Evolutionary conservation across 2,329 filamentous ascomycete species (phyloP).

Genomic region (Cercospora citrullina): DNA sequence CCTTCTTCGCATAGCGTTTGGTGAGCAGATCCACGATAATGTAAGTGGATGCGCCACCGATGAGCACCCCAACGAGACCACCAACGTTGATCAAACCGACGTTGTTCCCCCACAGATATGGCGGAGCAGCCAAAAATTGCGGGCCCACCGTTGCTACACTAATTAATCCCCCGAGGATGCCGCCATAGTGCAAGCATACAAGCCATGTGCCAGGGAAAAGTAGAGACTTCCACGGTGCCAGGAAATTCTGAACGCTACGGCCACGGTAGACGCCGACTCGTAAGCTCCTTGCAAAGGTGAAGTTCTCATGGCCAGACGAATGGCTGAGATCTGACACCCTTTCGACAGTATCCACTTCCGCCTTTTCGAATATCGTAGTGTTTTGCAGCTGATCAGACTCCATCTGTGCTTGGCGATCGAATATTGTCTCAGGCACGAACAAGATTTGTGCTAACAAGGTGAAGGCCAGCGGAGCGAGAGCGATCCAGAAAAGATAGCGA

Average conservation of each 20-base stretch:
- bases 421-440: constrained; percentile 45
- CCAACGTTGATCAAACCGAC: constrained; percentile 44
- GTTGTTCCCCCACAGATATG: constrained; percentile 45
- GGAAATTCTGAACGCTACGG: constrained; percentile 38
- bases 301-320: constrained; percentile 30
- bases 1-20: constrained; percentile 41
- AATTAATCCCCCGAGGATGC: constrained; percentile 45
- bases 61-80: constrained; percentile 40
- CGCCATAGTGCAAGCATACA: constrained; percentile 46
- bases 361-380: constrained; percentile 31
- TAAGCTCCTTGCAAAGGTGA: constrained; percentile 42
- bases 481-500: constrained; percentile 46
- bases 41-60: constrained; percentile 43
- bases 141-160: constrained; percentile 38
- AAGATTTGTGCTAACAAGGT: constrained; percentile 40
- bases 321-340: constrained; percentile 16
- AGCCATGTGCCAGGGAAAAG: constrained; percentile 47
- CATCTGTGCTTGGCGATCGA: constrained; percentile 39
- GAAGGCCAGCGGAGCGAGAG: constrained; percentile 40
- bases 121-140: constrained; percentile 41
- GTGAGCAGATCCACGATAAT: constrained; percentile 42
- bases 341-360: constrained; percentile 28
- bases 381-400: constrained; percentile 7
- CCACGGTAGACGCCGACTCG: constrained; percentile 41
- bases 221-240: constrained; percentile 42